These are phyloP conservation scores for Boletus rubroflammeus DNA, from an alignment of 768 basidiomycete species.

Conservation along the genomic window DNA sequence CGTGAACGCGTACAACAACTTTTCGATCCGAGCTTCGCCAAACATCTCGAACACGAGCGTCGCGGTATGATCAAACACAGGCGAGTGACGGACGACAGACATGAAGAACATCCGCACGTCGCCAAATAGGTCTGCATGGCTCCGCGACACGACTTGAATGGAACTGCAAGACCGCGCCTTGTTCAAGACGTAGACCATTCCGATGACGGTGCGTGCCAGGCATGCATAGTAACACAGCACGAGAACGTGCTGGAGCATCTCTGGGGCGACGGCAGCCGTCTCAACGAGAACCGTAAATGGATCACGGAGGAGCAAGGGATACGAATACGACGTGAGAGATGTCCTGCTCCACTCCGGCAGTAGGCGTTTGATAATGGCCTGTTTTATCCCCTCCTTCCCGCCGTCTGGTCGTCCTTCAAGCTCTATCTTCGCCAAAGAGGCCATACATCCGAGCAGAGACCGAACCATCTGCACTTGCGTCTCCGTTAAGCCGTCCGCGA, in stretches of 20 bases:
- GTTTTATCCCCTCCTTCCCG: conserved; percentile 71
- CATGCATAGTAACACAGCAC: conserved; percentile 88
- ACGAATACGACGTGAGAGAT: conserved; percentile 76
- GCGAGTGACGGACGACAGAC: conserved; percentile 86
- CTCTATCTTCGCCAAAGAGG: conserved; percentile 60
- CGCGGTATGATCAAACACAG: conserved; percentile 81
- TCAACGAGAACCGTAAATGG: conserved; percentile 90
- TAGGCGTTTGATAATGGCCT: conserved; percentile 84
- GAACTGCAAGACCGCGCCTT: conserved; percentile 58
- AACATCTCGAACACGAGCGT: conserved; percentile 76
- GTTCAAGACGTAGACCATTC: conserved; percentile 77
- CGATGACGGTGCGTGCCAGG: conserved; percentile 81
- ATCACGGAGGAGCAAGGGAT: conserved; percentile 83
- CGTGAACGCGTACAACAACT: conserved; percentile 81
- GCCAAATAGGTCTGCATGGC: conserved; percentile 73
- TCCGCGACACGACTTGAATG: conserved; percentile 41
- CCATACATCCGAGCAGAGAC: conserved; percentile 67
- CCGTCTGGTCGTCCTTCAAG: conserved; percentile 71
- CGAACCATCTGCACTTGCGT: conserved; percentile 74
- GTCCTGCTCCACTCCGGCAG: conserved; percentile 90
- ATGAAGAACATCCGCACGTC: conserved; percentile 87
- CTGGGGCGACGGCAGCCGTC: conserved; percentile 84
- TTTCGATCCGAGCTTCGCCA: conserved; percentile 81
- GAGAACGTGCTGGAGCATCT: conserved; percentile 86
- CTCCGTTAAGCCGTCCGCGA: conserved; percentile 68